phyloP scores from a whole-genome alignment of 306 rosid species.

The Lotus japonicus region DNA sequence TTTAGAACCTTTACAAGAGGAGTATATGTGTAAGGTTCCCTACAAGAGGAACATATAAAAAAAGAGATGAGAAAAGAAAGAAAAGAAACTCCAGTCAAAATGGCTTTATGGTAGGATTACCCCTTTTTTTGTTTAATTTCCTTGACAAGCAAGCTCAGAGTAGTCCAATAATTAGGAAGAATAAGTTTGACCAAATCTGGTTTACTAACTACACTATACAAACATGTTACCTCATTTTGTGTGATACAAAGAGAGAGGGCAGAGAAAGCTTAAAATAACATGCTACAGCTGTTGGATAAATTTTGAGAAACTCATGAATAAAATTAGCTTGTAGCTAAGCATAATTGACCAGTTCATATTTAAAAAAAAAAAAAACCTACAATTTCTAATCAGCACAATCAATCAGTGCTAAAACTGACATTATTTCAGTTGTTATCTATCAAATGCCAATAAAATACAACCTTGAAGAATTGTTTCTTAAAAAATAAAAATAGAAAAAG shows the following conservation, averaged over 20 bases:
- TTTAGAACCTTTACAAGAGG: not conserved
- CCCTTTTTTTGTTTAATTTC: not conserved
- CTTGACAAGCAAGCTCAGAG: not conserved
- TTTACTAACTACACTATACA: too few species aligned
- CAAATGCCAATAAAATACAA: not conserved
- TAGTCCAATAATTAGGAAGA: not conserved
- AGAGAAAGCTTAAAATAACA: too few species aligned
- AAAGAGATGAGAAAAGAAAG: not conserved
- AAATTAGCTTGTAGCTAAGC: too few species aligned
- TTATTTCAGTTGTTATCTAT: not conserved
- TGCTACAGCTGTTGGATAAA: too few species aligned
- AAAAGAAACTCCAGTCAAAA: not conserved
- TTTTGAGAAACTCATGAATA: too few species aligned
- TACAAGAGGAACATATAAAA: not conserved
- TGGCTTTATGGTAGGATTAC: not conserved
- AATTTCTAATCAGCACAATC: not conserved
- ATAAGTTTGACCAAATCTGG: too few species aligned
- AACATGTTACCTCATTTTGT: too few species aligned
- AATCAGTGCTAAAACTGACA: not conserved
- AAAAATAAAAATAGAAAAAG: not conserved
- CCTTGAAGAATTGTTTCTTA: not conserved
- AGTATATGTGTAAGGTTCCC: not conserved
- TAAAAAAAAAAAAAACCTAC: slow-evolving; percentile 4
- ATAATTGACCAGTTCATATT: too few species aligned
- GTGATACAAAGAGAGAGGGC: too few species aligned